Conservation (phyloP, 768 basidiomycete species). For the Tricholoma sp. region DNA sequence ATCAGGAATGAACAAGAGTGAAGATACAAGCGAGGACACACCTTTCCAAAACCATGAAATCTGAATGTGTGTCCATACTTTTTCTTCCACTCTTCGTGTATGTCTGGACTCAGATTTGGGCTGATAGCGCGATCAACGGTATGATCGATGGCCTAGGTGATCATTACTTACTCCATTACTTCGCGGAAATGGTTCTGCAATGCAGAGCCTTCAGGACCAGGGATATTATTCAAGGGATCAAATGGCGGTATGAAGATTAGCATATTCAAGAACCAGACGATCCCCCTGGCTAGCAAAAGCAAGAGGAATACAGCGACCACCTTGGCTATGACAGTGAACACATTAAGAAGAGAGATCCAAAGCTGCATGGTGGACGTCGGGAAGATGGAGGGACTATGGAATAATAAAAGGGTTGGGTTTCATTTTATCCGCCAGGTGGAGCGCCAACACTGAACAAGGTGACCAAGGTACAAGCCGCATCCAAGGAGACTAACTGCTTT, state of each 20-base stretch:
- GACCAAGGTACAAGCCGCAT: too few species aligned
- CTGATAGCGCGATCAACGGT: constrained; percentile 20
- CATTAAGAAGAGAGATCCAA: not conserved
- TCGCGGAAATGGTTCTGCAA: constrained; percentile 41
- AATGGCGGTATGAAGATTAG: constrained; percentile 37
- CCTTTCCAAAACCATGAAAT: constrained; percentile 52
- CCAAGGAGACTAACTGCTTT: too few species aligned
- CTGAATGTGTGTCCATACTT: constrained; percentile 46
- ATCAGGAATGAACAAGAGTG: not conserved
- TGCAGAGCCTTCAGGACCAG: constrained; percentile 38
- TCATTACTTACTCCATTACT: constrained; percentile 38
- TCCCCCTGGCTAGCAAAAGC: constrained; percentile 29
- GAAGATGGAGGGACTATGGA: not conserved
- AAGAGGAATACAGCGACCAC: constrained; percentile 21
- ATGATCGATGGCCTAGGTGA: too few species aligned
- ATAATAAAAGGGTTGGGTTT: not conserved
- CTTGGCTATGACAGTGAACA: constrained; percentile 18
- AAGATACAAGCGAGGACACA: constrained; percentile 12
- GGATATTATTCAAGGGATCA: constrained; percentile 44
- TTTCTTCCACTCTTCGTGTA: constrained; percentile 39
- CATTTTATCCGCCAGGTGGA: too few species aligned
- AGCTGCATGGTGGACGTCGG: constrained; percentile 4
- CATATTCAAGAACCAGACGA: constrained; percentile 38
- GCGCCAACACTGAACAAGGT: too few species aligned
- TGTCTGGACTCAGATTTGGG: constrained; percentile 34